A percentile compares a stretch with the other conserved stretches of the same genome.
phyloP scores from a whole-genome alignment of 257 asterid species.

The Phtheirospermum japonicum region DNA sequence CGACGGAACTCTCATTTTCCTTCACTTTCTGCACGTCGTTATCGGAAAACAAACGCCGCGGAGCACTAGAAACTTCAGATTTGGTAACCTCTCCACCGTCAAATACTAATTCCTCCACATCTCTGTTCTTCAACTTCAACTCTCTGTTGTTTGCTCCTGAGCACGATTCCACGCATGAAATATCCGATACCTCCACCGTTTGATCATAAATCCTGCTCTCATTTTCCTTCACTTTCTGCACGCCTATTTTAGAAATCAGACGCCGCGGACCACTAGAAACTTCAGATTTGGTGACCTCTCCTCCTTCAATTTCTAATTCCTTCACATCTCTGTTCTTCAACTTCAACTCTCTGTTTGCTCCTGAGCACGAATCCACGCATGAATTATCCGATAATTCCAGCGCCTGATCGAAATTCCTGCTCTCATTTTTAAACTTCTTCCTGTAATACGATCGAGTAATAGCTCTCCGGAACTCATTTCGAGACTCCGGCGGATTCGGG shows the following conservation, averaged over 20 bases:
- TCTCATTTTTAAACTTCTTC: constrained; percentile 26
- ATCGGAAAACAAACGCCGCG: constrained; percentile 30
- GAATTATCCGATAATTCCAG: constrained; percentile 66
- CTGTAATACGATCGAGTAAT: constrained; percentile 39
- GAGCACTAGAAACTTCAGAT: constrained; percentile 45
- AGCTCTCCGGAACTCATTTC: constrained; percentile 35
- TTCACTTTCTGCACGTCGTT: constrained; percentile 26
- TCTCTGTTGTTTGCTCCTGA: constrained; percentile 43
- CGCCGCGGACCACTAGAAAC: constrained; percentile 42
- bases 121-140: constrained; percentile 33
- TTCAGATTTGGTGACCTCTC: constrained; percentile 35
- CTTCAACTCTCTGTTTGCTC: constrained; percentile 38
- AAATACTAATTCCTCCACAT: constrained; percentile 33
- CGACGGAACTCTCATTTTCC: constrained; percentile 29
- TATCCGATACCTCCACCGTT: constrained; percentile 53
- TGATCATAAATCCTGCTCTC: constrained; percentile 30
- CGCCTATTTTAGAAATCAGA: constrained; percentile 26
- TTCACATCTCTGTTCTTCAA: constrained; percentile 35
- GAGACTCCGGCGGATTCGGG: constrained; percentile 32
- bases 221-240: constrained; percentile 25
- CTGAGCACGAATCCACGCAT: constrained; percentile 82
- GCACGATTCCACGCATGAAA: constrained; percentile 85
- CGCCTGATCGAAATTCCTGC: constrained; percentile 25
- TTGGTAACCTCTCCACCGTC: constrained; percentile 30
- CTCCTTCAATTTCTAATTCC: constrained; percentile 33